Evolutionary conservation across 2,329 filamentous ascomycete genomes (phyloP).

Genomic region (Emergomyces africanus): DNA sequence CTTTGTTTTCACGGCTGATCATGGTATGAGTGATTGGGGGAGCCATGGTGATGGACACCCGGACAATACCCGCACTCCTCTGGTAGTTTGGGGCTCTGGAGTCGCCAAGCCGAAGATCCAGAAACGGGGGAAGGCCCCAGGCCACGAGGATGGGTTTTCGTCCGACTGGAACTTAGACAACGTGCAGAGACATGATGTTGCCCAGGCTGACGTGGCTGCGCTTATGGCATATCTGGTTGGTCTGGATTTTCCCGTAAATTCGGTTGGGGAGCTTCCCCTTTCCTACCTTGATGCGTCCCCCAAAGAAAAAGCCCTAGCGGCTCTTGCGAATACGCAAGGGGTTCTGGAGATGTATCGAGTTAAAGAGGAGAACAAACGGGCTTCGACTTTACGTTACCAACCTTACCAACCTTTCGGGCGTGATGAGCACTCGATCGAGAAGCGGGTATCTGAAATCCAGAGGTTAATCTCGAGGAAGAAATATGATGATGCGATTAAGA

Average conservation of each 20-base stretch:
- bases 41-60: slow-evolving; percentile 97
- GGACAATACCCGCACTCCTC: slow-evolving; percentile 86
- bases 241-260: slow-evolving; percentile 86
- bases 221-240: slow-evolving; percentile 91
- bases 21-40: slow-evolving; percentile 99
- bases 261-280: slow-evolving; percentile 82
- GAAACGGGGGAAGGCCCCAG: slow-evolving; percentile 48
- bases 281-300: slow-evolving; percentile 62
- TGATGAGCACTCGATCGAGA: slow-evolving; percentile 45
- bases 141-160: slow-evolving; percentile 80
- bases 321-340: slow-evolving; percentile 68
- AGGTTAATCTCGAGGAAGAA: slow-evolving; percentile 51
- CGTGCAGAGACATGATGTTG: slow-evolving; percentile 77
- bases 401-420: slow-evolving; percentile 61
- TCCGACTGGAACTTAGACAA: slow-evolving; percentile 74
- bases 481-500: slow-evolving; percentile 65
- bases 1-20: slow-evolving; percentile 93
- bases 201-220: slow-evolving; percentile 85
- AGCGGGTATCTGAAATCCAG: slow-evolving; percentile 55
- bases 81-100: slow-evolving; percentile 89
- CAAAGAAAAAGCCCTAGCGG: slow-evolving; percentile 69
- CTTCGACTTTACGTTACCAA: slow-evolving; percentile 60
- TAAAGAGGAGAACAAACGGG: slow-evolving; percentile 76
- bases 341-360: slow-evolving; percentile 95
- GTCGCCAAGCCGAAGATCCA: slow-evolving; percentile 59